A percentile compares a stretch with the other conserved stretches of the same genome.
phyloP scores from a whole-genome alignment of 371 early-diverging fungal genomes.

The Capniomyces stellatus region DNA sequence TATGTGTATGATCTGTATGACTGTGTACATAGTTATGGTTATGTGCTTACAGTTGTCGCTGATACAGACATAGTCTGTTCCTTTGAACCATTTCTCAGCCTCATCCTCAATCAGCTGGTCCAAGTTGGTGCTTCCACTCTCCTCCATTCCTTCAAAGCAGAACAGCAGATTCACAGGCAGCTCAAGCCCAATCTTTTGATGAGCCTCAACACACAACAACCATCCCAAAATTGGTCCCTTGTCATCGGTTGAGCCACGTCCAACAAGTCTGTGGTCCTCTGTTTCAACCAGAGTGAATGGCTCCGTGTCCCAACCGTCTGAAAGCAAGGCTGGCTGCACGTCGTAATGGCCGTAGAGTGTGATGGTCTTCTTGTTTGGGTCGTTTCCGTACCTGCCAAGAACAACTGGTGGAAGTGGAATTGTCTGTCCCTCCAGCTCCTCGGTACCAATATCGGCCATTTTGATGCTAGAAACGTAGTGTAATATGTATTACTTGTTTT shows the following conservation, averaged over 20 bases:
- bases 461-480: too few species aligned
- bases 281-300: slow-evolving; percentile 79
- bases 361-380: slow-evolving; percentile 83
- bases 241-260: slow-evolving; percentile 88
- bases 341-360: slow-evolving; percentile 92
- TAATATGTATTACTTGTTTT: too few species aligned
- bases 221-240: slow-evolving; percentile 89
- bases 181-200: slow-evolving; percentile 72
- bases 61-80: slow-evolving; percentile 87
- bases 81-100: slow-evolving; percentile 68
- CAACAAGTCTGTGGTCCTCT: slow-evolving; percentile 63
- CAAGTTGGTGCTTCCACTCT: slow-evolving; percentile 77
- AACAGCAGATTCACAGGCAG: slow-evolving; percentile 85
- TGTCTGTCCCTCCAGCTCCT: slow-evolving; percentile 54
- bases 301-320: slow-evolving; percentile 92
- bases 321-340: slow-evolving; percentile 85
- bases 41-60: slow-evolving; percentile 54
- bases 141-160: slow-evolving; percentile 93
- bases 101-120: slow-evolving; percentile 72
- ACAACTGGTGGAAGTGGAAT: slow-evolving; percentile 83
- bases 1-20: too few species aligned
- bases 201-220: slow-evolving; percentile 85
- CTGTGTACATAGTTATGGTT: not conserved
- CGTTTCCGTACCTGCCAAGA: slow-evolving; percentile 74
- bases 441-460: slow-evolving; percentile 55